Evolutionary conservation across 2,329 filamentous ascomycete genomes (phyloP).

Genomic region (Neospermospora avenae): DNA sequence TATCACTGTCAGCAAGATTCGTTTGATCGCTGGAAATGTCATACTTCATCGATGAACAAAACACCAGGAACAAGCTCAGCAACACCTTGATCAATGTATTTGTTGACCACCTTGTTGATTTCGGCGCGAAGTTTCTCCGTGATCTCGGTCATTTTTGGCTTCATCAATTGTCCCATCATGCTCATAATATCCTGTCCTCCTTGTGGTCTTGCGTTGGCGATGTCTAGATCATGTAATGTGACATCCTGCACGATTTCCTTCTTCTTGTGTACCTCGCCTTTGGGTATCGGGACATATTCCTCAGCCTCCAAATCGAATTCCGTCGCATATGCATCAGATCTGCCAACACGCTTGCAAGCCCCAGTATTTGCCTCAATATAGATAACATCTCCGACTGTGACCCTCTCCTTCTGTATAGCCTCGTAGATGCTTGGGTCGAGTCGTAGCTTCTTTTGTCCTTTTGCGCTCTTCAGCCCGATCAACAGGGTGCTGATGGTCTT

Average conservation of each 20-base stretch:
- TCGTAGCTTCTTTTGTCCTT: slow-evolving; percentile 95
- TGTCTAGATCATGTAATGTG: slow-evolving; percentile 92
- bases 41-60: slow-evolving; percentile 96
- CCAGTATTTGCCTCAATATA: slow-evolving; percentile 99
- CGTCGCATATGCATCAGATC: slow-evolving; percentile 94
- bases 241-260: slow-evolving; percentile 99
- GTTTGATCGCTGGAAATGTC: slow-evolving; percentile 14
- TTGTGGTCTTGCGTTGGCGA: slow-evolving; percentile 92
- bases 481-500: slow-evolving; percentile 95
- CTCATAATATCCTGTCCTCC: slow-evolving; percentile 99
- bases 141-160: slow-evolving; percentile 99
- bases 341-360: slow-evolving; percentile 92
- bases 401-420: slow-evolving; percentile 96
- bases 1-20: slow-evolving; percentile 38
- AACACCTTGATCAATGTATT: slow-evolving; percentile 97
- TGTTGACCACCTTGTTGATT: slow-evolving; percentile 99
- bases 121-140: slow-evolving; percentile 93
- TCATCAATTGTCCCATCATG: slow-evolving; percentile 99
- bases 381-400: slow-evolving; percentile 93
- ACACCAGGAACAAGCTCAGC: slow-evolving; percentile 98
- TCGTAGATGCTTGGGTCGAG: slow-evolving; percentile 98
- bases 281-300: slow-evolving; percentile 97
- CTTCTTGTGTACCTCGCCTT: slow-evolving; percentile 99
- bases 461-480: slow-evolving; percentile 91
- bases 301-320: slow-evolving; percentile 98